Evolutionary conservation across 73 alveolate genomes (phyloP).

Genomic region (Paraurostyla sp.): DNA sequence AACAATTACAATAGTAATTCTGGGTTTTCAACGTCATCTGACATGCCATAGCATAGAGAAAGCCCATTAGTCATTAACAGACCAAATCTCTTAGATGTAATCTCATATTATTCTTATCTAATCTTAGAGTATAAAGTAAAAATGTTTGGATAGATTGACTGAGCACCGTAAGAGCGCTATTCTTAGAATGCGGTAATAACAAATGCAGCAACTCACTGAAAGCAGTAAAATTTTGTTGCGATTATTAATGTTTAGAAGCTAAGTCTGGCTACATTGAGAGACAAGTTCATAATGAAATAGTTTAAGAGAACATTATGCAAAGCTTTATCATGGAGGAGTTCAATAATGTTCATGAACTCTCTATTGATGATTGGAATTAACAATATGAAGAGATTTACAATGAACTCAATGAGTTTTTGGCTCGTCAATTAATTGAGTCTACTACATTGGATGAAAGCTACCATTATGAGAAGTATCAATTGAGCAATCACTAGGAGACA

Average conservation of each 20-base stretch:
- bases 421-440: neutral
- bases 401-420: constrained; percentile 35
- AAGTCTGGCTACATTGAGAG: constrained; percentile 25
- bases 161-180: neutral
- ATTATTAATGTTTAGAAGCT: neutral
- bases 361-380: neutral
- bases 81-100: constrained; percentile 11
- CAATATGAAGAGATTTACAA: neutral
- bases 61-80: neutral
- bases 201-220: neutral
- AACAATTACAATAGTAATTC: neutral
- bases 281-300: neutral
- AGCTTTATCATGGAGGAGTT: constrained; percentile 16
- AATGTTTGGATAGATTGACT: neutral
- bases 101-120: neutral
- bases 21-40: neutral
- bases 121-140: neutral
- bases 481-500: neutral
- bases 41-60: neutral
- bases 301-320: neutral
- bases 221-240: neutral
- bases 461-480: constrained; percentile 16
- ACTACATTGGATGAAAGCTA: constrained; percentile 5
- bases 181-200: neutral
- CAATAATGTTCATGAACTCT: neutral